A percentile compares a stretch with the other conserved stretches of the same genome.
Evolutionary conservation across 176 grass and related monocot species (phyloP).

Genomic region (Rhynchospora tenuis): DNA sequence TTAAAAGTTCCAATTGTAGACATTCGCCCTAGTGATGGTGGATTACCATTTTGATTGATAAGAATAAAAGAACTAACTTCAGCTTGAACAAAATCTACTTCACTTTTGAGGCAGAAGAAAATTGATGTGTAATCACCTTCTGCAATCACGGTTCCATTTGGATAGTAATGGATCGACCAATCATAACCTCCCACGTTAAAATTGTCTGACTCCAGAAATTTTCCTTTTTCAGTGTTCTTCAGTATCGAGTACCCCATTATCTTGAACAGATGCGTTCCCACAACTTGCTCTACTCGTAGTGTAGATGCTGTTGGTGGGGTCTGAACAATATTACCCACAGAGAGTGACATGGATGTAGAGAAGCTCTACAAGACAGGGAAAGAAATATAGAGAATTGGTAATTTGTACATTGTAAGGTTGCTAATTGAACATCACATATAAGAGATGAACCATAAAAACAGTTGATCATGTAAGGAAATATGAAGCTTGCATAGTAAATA

Average conservation of each 20-base stretch:
- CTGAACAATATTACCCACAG: too few relatives aligned
- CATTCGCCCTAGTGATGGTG: neutral
- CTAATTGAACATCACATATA: too few relatives aligned
- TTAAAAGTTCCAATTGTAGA: neutral
- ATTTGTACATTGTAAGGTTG: too few relatives aligned
- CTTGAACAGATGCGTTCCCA: neutral
- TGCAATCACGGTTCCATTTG: neutral
- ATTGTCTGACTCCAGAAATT: neutral
- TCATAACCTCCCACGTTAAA: neutral
- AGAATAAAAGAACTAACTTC: neutral
- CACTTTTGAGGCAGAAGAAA: neutral
- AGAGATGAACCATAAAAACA: too few relatives aligned
- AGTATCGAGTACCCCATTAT: neutral
- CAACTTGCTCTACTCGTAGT: neutral
- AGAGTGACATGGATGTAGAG: too few relatives aligned
- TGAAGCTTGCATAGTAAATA: too few relatives aligned
- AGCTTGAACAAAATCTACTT: neutral
- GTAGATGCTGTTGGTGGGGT: too few relatives aligned
- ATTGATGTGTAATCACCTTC: neutral
- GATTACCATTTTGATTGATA: neutral
- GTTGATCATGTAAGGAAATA: too few relatives aligned
- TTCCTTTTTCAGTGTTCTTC: neutral
- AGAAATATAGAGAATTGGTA: too few relatives aligned
- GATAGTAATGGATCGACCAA: constrained; percentile 2
- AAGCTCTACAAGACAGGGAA: too few relatives aligned